Conservation (phyloP, 768 basidiomycete genomes). For the Pluteus cervinus region DNA sequence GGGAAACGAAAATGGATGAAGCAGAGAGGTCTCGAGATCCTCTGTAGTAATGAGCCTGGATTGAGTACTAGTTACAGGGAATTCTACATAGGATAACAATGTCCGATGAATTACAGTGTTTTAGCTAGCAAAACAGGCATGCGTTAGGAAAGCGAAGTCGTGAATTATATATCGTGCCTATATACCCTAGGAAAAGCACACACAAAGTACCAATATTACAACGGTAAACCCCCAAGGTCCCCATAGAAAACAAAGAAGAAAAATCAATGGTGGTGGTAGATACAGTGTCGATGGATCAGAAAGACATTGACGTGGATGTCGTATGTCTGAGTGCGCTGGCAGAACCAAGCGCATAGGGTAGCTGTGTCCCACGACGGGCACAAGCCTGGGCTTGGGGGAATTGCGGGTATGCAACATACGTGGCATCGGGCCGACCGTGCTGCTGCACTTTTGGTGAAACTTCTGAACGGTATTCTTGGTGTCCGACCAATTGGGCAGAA, state of each 20-base stretch:
- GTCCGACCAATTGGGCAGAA: slow-evolving; percentile 53
- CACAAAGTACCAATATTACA: no score
- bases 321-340: slow-evolving; percentile 26
- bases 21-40: neutral
- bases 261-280: slow-evolving; percentile 6
- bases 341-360: slow-evolving; percentile 37
- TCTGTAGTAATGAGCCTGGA: slow-evolving; percentile 2
- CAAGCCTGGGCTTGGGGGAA: slow-evolving; percentile 8
- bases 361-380: slow-evolving; percentile 25
- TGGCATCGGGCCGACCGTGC: neutral
- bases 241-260: slow-evolving; percentile 11
- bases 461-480: slow-evolving; percentile 28
- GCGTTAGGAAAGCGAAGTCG: slow-evolving; percentile 6
- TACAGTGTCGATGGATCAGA: slow-evolving; percentile 3
- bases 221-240: no score
- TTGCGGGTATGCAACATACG: neutral
- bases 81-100: neutral
- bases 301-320: slow-evolving; percentile 11
- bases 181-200: no score
- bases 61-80: neutral
- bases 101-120: slow-evolving; percentile 5
- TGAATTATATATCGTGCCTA: no score
- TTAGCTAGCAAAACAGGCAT: slow-evolving; percentile 1
- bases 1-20: slow-evolving; percentile 6
- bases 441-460: neutral